Evolutionary conservation across 192 early-diverging fungal species (phyloP).

Genomic region (Coemansia umbellata): DNA sequence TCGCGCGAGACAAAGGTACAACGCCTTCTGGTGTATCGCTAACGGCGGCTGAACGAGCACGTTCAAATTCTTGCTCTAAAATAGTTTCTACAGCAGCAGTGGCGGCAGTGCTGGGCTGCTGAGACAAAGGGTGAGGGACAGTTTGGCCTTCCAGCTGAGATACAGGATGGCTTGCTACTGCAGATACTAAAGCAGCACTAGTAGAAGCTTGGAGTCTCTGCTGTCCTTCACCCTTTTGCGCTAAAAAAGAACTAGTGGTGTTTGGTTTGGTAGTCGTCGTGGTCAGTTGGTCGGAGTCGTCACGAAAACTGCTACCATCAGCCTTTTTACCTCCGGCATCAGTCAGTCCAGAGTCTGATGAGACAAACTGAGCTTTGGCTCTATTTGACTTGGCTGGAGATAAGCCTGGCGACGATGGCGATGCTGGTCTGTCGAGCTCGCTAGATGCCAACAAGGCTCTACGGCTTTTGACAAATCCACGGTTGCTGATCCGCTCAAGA

Average conservation of each 20-base stretch:
- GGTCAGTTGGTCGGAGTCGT: background rate
- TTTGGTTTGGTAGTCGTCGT: background rate
- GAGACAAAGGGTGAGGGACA: background rate
- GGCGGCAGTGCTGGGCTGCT: background rate
- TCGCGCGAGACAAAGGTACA: constrained; percentile 9
- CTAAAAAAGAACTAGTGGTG: constrained; percentile 37
- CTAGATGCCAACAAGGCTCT: constrained; percentile 33
- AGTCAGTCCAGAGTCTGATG: background rate
- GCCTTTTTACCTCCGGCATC: background rate
- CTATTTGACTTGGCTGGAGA: background rate
- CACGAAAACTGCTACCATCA: background rate
- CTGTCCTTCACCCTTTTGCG: constrained; percentile 39
- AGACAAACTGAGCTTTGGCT: constrained; percentile 15
- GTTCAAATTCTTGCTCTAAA: background rate
- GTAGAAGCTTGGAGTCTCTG: background rate
- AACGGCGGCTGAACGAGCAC: background rate
- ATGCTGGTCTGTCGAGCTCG: constrained; percentile 6
- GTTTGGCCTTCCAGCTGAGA: too few species aligned
- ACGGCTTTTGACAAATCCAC: constrained; percentile 41
- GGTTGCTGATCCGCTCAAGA: constrained; percentile 41
- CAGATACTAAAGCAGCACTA: background rate
- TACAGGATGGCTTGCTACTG: background rate
- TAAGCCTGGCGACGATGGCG: background rate
- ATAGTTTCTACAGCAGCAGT: background rate
- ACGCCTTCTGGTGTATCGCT: background rate